Evolutionary conservation across 805 yeast genomes (phyloP).

Genomic region (Zygosaccharomyces gambellarensis): DNA sequence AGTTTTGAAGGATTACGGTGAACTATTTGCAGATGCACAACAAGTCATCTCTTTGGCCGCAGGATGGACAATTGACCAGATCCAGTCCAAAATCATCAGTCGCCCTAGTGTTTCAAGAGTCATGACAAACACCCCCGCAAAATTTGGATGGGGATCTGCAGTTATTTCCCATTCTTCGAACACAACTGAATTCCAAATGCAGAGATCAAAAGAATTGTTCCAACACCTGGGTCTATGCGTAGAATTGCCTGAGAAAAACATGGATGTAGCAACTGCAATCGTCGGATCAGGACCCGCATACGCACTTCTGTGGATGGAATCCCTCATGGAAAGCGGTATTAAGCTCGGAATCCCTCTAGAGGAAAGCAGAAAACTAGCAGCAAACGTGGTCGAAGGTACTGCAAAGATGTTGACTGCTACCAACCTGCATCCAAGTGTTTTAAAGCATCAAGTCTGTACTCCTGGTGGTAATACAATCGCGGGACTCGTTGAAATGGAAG

Average conservation of each 20-base stretch:
- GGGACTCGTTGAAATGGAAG: conserved; percentile 89
- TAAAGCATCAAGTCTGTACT: conserved; percentile 85
- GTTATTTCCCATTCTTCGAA: conserved; percentile 68
- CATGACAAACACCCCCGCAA: conserved; percentile 98
- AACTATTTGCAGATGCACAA: conserved; percentile 42
- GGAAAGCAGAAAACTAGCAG: conserved; percentile 79
- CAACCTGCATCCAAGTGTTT: conserved; percentile 81
- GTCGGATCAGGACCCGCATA: conserved; percentile 98
- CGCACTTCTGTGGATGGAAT: conserved; percentile 81
- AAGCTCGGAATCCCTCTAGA: conserved; percentile 88
- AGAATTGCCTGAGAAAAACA: conserved; percentile 78
- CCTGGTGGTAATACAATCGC: conserved; percentile 99
- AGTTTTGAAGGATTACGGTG: conserved; percentile 50
- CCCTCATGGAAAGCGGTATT: conserved; percentile 90
- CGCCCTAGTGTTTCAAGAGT: conserved; percentile 70
- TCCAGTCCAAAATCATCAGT: conserved; percentile 33
- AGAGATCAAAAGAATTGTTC: conserved; percentile 40
- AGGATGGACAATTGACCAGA: conserved; percentile 80
- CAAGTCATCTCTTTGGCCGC: conserved; percentile 81
- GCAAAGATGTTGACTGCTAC: conserved; percentile 82
- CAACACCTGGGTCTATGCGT: conserved; percentile 59
- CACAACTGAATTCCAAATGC: conserved; percentile 40
- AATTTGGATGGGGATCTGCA: conserved; percentile 90
- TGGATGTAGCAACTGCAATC: conserved; percentile 93
- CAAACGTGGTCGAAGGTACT: conserved; percentile 91